Conservation (phyloP, 1,284 basidiomycete species). For the Ceratobasidium sp. region DNA sequence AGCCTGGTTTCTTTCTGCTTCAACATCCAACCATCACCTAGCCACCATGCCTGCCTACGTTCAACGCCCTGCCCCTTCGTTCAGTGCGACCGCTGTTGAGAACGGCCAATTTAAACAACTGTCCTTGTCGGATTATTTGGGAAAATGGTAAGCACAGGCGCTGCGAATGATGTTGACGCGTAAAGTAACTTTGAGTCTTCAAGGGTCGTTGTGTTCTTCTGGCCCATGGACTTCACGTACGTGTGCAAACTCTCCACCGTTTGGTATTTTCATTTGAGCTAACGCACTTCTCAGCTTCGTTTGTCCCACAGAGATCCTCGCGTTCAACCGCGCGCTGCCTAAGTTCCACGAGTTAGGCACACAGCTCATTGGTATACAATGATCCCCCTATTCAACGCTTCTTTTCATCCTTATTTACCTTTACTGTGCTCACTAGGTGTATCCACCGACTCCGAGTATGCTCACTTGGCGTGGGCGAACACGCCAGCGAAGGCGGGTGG, state of each 20-base stretch:
- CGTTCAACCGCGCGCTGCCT: conserved; percentile 87
- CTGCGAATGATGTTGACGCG: conserved; percentile 8
- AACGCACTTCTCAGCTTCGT: conserved; percentile 78
- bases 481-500: conserved; percentile 86
- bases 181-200: conserved; percentile 51
- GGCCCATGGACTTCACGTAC: conserved; percentile 72
- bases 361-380: conserved; percentile 75
- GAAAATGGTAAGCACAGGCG: conserved; percentile 77
- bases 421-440: conserved; percentile 52
- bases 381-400: conserved; percentile 58
- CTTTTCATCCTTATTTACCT: conserved; percentile 53
- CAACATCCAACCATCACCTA: conserved; percentile 7
- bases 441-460: conserved; percentile 90
- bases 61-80: conserved; percentile 82
- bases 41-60: conserved; percentile 74
- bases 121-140: conserved; percentile 77
- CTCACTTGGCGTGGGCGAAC: conserved; percentile 88
- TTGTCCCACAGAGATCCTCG: conserved; percentile 93
- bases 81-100: conserved; percentile 81
- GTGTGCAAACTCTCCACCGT: conserved; percentile 28
- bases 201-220: conserved; percentile 85
- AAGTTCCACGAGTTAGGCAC: conserved; percentile 81
- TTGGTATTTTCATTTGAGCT: conserved; percentile 1
- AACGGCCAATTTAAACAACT: conserved; percentile 83
- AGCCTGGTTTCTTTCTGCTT: neutral